A percentile compares a stretch with the other conserved stretches of the same genome.
Conservation (phyloP, 495 filamentous ascomycete species). For the Astrothelium subdiscretum region DNA sequence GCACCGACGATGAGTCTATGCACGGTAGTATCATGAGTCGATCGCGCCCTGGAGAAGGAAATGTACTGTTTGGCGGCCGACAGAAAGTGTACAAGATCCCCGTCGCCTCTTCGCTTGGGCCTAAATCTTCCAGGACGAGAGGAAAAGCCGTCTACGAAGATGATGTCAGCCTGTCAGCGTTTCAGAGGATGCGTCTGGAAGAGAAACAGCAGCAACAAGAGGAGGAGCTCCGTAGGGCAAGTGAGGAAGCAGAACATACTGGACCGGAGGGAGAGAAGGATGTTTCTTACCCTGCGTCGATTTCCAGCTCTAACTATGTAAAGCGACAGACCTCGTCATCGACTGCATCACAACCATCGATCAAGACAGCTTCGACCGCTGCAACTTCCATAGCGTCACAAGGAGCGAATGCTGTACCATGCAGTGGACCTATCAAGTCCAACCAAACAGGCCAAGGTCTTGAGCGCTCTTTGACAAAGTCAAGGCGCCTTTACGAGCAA, state of each 20-base stretch:
- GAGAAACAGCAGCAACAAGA: slow-evolving; percentile 40
- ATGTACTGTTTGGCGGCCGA: slow-evolving; percentile 87
- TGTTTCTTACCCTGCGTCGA: slow-evolving; percentile 32
- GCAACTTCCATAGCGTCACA: slow-evolving; percentile 87
- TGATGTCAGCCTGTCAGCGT: slow-evolving; percentile 68
- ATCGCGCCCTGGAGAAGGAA: slow-evolving; percentile 75
- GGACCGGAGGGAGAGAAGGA: slow-evolving; percentile 34
- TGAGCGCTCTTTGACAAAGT: slow-evolving; percentile 46
- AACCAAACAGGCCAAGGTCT: slow-evolving; percentile 1
- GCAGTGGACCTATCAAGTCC: slow-evolving; percentile 6
- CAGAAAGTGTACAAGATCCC: slow-evolving; percentile 94
- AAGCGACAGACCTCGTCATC: slow-evolving; percentile 82
- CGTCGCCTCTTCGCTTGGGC: slow-evolving; percentile 35
- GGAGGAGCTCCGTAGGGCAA: slow-evolving; percentile 21
- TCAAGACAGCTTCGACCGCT: slow-evolving; percentile 69
- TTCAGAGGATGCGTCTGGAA: slow-evolving; percentile 58
- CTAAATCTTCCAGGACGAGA: slow-evolving; percentile 31
- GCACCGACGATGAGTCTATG: slow-evolving; percentile 55
- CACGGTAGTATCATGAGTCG: slow-evolving; percentile 70
- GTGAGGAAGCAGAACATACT: slow-evolving; percentile 33
- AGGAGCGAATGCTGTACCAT: slow-evolving; percentile 34
- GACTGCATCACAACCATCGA: slow-evolving; percentile 60
- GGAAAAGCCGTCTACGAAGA: slow-evolving; percentile 73
- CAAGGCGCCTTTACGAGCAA: slow-evolving; percentile 74
- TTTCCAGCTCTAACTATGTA: slow-evolving; percentile 47